These are phyloP conservation scores for Nicotiana attenuata DNA, from an alignment of 257 asterid genomes.

Conservation along the genomic window DNA sequence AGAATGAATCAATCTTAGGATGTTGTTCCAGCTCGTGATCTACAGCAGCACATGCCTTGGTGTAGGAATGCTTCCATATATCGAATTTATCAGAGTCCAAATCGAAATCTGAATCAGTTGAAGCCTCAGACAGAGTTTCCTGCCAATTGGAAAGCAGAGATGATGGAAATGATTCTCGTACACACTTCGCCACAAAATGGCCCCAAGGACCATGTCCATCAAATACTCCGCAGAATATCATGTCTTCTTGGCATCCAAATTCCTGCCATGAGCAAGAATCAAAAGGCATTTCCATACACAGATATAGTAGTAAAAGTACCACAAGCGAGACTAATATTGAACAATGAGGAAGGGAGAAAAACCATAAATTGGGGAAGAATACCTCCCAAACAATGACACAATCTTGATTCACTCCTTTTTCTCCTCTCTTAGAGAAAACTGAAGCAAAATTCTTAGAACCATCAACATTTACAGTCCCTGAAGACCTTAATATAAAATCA, in stretches of 20 bases:
- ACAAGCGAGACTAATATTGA: background rate
- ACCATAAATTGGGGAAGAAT: constrained; percentile 5
- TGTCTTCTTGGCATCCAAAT: constrained; percentile 92
- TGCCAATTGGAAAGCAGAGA: constrained; percentile 78
- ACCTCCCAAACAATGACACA: constrained; percentile 96
- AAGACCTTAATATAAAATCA: constrained; percentile 64
- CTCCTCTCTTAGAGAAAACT: constrained; percentile 78
- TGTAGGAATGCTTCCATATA: constrained; percentile 75
- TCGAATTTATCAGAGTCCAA: constrained; percentile 48
- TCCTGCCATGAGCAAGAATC: constrained; percentile 33
- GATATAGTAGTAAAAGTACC: too few species aligned
- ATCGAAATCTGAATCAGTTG: constrained; percentile 44
- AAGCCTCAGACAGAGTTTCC: constrained; percentile 57
- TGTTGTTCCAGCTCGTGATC: constrained; percentile 72
- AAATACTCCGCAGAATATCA: constrained; percentile 90
- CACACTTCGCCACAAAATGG: constrained; percentile 77
- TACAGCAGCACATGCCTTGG: constrained; percentile 83
- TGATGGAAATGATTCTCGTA: constrained; percentile 73
- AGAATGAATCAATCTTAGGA: constrained; percentile 63
- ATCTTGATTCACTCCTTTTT: constrained; percentile 85
- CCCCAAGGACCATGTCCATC: constrained; percentile 99
- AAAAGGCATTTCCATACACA: too few species aligned
- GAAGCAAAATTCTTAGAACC: constrained; percentile 75
- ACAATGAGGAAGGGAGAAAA: background rate
- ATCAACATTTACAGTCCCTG: constrained; percentile 58